Conservation (phyloP, 805 yeast species). For the Metschnikowia gelsemii region DNA sequence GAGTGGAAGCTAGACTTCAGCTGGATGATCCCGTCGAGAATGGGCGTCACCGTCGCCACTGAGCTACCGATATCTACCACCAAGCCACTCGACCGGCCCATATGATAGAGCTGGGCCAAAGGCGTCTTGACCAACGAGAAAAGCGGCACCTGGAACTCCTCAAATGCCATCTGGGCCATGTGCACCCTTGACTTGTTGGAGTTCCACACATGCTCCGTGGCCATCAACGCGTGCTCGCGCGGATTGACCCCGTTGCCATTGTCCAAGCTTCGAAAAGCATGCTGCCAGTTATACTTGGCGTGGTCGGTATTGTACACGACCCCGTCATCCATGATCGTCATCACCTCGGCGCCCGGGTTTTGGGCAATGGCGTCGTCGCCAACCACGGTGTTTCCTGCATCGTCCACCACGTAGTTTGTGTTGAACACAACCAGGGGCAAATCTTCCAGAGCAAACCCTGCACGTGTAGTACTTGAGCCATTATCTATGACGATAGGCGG, state of each 20-base stretch:
- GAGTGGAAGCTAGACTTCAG: slow-evolving; percentile 64
- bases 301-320: slow-evolving; percentile 72
- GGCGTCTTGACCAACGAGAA: slow-evolving; percentile 77
- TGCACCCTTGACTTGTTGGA: slow-evolving; percentile 54
- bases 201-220: slow-evolving; percentile 71
- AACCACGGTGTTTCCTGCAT: slow-evolving; percentile 32
- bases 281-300: slow-evolving; percentile 63
- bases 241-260: slow-evolving; percentile 44
- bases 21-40: slow-evolving; percentile 70
- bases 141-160: slow-evolving; percentile 69
- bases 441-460: slow-evolving; percentile 68
- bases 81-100: slow-evolving; percentile 73
- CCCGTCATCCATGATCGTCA: slow-evolving; percentile 63
- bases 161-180: slow-evolving; percentile 72
- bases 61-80: slow-evolving; percentile 80
- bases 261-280: slow-evolving; percentile 54
- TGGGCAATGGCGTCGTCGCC: slow-evolving; percentile 50
- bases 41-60: slow-evolving; percentile 70
- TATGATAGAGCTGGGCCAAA: slow-evolving; percentile 71
- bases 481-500: slow-evolving; percentile 72
- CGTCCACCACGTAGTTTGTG: slow-evolving; percentile 49
- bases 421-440: slow-evolving; percentile 59
- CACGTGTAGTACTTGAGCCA: slow-evolving; percentile 62
- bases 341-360: slow-evolving; percentile 47
- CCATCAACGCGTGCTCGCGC: slow-evolving; percentile 62